Percentiles rank a stretch among this genome's conserved stretches.
Conservation (phyloP, 2,329 filamentous ascomycete genomes). For the Fonsecaea monophora region DNA sequence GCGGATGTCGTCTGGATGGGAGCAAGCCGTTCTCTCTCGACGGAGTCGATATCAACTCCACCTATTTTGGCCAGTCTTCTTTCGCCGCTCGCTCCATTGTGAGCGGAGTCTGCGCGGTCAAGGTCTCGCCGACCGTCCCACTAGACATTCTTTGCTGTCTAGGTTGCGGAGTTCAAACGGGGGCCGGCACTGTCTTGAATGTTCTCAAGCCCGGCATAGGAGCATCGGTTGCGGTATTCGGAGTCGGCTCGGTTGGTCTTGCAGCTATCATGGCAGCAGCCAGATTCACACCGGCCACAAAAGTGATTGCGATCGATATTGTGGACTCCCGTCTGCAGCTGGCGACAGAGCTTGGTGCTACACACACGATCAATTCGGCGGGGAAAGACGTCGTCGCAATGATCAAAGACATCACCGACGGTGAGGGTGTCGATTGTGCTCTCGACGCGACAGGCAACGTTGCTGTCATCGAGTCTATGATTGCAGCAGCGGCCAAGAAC, state of each 20-base stretch:
- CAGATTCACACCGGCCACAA: constrained; percentile 35
- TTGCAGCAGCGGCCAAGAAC: constrained; percentile 13
- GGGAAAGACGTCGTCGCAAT: constrained; percentile 39
- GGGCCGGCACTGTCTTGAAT: constrained; percentile 39
- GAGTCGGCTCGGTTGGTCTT: constrained; percentile 44
- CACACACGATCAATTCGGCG: constrained; percentile 47
- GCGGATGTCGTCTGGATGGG: constrained; percentile 16
- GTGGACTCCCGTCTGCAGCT: constrained; percentile 51
- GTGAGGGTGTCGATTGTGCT: constrained; percentile 27
- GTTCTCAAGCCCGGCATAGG: constrained; percentile 23
- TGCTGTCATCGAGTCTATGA: constrained; percentile 26
- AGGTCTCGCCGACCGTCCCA: constrained; percentile 29
- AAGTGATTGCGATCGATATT: constrained; percentile 55
- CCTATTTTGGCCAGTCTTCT: constrained; percentile 43
- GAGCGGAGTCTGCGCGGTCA: constrained; percentile 32
- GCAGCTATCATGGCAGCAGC: constrained; percentile 43
- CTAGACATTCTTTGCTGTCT: constrained; percentile 38
- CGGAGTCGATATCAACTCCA: constrained; percentile 23
- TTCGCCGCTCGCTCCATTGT: constrained; percentile 39
- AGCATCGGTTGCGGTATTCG: constrained; percentile 42
- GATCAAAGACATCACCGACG: constrained; percentile 39
- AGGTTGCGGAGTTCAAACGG: constrained; percentile 43
- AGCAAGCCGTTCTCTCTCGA: constrained; percentile 17
- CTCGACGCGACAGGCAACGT: constrained; percentile 29
- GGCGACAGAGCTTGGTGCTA: constrained; percentile 55